A percentile compares a stretch with the other conserved stretches of the same genome.
Conservation (phyloP, 1,139 yeast genomes). For the Saccharomyces hybrid region DNA sequence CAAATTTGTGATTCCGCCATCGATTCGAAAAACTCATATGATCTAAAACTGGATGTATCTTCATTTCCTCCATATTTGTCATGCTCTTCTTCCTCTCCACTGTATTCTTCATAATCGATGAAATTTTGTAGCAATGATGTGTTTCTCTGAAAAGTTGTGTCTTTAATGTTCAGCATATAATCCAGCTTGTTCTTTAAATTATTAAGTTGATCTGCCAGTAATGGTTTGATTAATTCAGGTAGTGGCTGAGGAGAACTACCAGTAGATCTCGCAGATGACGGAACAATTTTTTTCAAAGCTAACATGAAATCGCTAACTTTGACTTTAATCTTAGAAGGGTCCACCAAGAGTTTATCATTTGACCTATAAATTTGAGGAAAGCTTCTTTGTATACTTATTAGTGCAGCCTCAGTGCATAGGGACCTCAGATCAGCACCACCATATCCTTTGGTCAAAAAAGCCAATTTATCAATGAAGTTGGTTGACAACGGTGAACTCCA, state of each 20-base stretch:
- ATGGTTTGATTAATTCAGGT: constrained; percentile 63
- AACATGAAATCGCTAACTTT: constrained; percentile 81
- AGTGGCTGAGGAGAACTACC: constrained; percentile 70
- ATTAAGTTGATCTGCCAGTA: constrained; percentile 46
- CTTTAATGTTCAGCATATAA: constrained; percentile 42
- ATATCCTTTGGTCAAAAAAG: constrained; percentile 83
- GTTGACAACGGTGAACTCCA: constrained; percentile 73
- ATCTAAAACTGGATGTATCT: constrained; percentile 52
- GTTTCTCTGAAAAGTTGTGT: constrained; percentile 16
- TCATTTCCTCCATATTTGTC: constrained; percentile 58
- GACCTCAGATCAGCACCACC: constrained; percentile 98
- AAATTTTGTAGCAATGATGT: constrained; percentile 30
- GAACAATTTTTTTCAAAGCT: constrained; percentile 81
- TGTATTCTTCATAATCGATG: constrained; percentile 27
- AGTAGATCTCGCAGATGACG: constrained; percentile 85
- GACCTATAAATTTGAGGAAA: constrained; percentile 90
- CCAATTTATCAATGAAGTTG: constrained; percentile 57
- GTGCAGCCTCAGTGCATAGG: constrained; percentile 90
- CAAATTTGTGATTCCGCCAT: constrained; percentile 63
- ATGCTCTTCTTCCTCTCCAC: constrained; percentile 29
- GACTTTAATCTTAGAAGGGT: constrained; percentile 65
- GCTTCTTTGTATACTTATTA: constrained; percentile 81
- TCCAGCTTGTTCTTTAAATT: constrained; percentile 46
- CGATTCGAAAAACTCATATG: neutral
- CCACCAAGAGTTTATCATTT: constrained; percentile 63